phyloP scores from a whole-genome alignment of 2,329 filamentous ascomycete genomes.

The Arthrobotrys sinensis region DNA sequence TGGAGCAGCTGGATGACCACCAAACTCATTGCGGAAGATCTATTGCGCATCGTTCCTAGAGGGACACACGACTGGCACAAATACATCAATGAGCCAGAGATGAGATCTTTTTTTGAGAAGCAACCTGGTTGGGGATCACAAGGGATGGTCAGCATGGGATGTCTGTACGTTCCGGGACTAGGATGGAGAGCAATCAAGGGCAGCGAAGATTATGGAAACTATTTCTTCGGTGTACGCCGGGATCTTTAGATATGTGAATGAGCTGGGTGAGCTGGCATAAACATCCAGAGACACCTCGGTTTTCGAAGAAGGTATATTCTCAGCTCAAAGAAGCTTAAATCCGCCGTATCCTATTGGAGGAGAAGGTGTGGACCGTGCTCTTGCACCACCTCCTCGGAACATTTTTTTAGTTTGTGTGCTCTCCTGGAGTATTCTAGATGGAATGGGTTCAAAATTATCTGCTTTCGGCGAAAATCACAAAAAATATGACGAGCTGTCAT shows the following conservation, averaged over 20 bases:
- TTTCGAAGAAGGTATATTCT: conserved; percentile 15
- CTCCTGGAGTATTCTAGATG: conserved; percentile 16
- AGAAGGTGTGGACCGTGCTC: conserved; percentile 47
- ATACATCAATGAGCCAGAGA: conserved; percentile 90
- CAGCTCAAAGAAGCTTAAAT: conserved; percentile 4
- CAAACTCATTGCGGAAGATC: conserved; percentile 89
- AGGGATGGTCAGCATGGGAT: conserved; percentile 76
- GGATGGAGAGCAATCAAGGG: conserved; percentile 89
- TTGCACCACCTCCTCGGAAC: conserved; percentile 4
- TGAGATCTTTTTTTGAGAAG: conserved; percentile 72
- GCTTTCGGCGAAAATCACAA: conserved; percentile 34
- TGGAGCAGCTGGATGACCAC: conserved; percentile 93
- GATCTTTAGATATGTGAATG: conserved; percentile 64
- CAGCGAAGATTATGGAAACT: conserved; percentile 91
- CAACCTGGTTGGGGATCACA: conserved; percentile 64
- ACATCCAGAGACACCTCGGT: neutral
- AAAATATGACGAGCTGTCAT: conserved; percentile 13
- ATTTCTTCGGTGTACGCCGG: conserved; percentile 89
- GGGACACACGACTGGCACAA: conserved; percentile 98
- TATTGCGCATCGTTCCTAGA: conserved; percentile 87
- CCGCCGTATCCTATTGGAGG: conserved; percentile 38
- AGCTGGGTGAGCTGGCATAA: neutral
- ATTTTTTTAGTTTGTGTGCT: conserved; percentile 7
- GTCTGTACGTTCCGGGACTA: conserved; percentile 89
- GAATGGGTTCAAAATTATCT: conserved; percentile 16